Evolutionary conservation across 371 early-diverging fungal genomes (phyloP), one percentile per base, ranked within the genome.

Genomic region (Capniomyces stellatus): DNA sequence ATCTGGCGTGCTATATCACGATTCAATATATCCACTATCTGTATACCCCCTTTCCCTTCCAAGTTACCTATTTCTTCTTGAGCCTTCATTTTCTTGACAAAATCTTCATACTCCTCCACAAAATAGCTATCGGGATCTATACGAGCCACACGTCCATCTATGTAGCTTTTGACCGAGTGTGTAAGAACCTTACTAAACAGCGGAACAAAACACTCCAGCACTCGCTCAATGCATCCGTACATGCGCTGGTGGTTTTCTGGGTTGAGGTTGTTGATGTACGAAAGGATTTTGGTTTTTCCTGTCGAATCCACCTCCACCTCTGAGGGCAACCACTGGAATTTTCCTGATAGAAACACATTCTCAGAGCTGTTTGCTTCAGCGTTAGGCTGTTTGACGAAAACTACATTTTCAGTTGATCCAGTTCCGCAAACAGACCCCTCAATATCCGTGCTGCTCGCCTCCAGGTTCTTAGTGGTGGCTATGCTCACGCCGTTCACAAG

Each of bases 231-330:
- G 21, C 21, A 21, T 8, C 13, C 19, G 24, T 77, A 79, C 49
- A 73, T 46, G 2, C 58, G 59, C 0, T 48, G 43, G 52, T 75
- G 58, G 27, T 46, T 52, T 8, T 56, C 29, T 0, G 75, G 78
- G 43, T 78, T 69, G n/a, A 78, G 47, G 56, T 75, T 79, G 66
- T 75, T 77, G 64, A 77, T 76, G 57, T 76, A 78, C 6, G 75
- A 70, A 27, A 54, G 46, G 19, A 69, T 58, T 3, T 57, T 47
- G n/a, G 58, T 50, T 10, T 58, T 18, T 27, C 76, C 72, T 6
- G 62, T 59, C 0, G 46, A 39, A n/a, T 31, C 48, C 10, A 77
- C 62, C 0, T 59, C 46, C 39, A 79, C 64, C 35, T 77, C 77
- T 15, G 72, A 53, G 0, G 77, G 77, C 25, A 77, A 61, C 77